Evolutionary conservation across 192 early-diverging fungal genomes (phyloP), one percentile per base, ranked within the genome.

Genomic region (Dimargaris xerosporica): DNA sequence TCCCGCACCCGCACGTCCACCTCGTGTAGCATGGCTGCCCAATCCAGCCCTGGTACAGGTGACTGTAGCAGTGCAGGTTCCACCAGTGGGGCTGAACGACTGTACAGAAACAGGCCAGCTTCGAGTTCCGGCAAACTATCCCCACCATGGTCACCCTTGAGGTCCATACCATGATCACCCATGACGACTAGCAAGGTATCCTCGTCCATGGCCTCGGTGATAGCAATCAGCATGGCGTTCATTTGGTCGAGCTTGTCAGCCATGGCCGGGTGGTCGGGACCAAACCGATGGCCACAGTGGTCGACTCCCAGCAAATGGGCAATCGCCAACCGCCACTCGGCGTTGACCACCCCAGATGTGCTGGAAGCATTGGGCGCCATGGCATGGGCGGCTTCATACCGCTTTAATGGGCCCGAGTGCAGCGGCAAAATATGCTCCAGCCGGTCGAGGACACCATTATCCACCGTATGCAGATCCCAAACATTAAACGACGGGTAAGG

Each of bases 111-210:
- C 51, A 97, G 65, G 11, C 77, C 88, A 10, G 91, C 88, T 67
- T 90, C 84, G 30, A 96, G 70, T 65, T 99, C 96, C 55, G 86
- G 80, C 48, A 85, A 82, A 66, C 85, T 90, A 62, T 99, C 96
- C 25, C 96, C 96, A 17, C 96, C 96, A 60, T 99, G 96, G 68
- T 99, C 92, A 15, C 96, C 96, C 69, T 91, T 88, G 11, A 71
- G 63, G 44, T 91, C 90, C 96, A 98, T 98, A 9, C 96, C 96
- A 64, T 99, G 96, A 69, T 99, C 96, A 34, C 96, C 96, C 74
- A 96, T 82, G 23, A 99, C 85, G 17, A 92, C 74, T 11, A 96
- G 75, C 13, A 91, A 70, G 0, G 94, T 94, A 15, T 91, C 80
- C 13, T 86, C 72, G 61, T 90, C 82, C 4, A 96, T 70, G 26